Evolutionary conservation across 2,329 filamentous ascomycete genomes (phyloP).

Genomic region (Pseudocercospora pini-densiflorae): DNA sequence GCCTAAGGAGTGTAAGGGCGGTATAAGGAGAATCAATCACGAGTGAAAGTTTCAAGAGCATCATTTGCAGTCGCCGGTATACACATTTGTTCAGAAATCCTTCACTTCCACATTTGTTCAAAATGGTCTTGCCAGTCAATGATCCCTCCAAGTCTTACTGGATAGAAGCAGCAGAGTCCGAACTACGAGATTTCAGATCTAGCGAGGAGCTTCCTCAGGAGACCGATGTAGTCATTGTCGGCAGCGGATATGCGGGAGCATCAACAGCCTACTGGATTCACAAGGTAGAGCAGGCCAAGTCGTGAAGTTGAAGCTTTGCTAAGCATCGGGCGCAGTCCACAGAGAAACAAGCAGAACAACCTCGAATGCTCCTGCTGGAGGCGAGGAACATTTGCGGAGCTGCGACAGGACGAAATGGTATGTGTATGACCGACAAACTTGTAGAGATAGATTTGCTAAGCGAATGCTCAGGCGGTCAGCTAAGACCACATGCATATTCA

Average conservation of each 20-base stretch:
- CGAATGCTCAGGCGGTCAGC: conserved; percentile 30
- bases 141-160: conserved; percentile 32
- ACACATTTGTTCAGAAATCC: background rate
- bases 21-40: background rate
- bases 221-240: conserved; percentile 55
- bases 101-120: background rate
- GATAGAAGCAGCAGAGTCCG: conserved; percentile 33
- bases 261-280: conserved; percentile 38
- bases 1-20: background rate
- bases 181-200: conserved; percentile 26
- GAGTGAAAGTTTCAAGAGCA: background rate
- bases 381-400: conserved; percentile 27
- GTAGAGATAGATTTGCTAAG: background rate
- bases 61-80: background rate
- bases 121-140: background rate
- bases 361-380: conserved; percentile 28
- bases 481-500: conserved; percentile 38
- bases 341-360: conserved; percentile 17
- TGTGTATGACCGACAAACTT: background rate
- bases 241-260: conserved; percentile 53
- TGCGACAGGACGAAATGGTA: conserved; percentile 29
- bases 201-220: conserved; percentile 36
- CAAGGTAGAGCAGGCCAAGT: conserved; percentile 16
- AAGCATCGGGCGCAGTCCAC: conserved; percentile 17
- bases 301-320: background rate